Conservation (phyloP, 768 basidiomycete species). For the Xanthoconium purpureum region DNA sequence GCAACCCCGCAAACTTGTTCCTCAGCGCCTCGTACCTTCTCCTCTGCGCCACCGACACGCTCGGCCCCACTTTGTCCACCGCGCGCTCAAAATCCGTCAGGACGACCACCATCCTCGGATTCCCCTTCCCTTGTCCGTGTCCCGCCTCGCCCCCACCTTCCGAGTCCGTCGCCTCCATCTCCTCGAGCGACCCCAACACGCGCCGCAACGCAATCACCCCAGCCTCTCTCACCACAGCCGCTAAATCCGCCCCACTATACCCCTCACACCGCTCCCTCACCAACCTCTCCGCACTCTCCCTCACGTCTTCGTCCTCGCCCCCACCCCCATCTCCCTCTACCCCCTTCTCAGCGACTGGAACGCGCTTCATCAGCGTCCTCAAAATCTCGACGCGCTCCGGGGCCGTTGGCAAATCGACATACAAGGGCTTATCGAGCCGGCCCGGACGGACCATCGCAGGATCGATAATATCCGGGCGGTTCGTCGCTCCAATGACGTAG, state of each 20-base stretch:
- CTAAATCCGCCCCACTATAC: slow-evolving; percentile 90
- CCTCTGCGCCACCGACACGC: slow-evolving; percentile 78
- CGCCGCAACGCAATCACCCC: slow-evolving; percentile 79
- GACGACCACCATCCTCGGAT: slow-evolving; percentile 38
- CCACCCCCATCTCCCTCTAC: neutral
- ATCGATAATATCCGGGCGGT: slow-evolving; percentile 95
- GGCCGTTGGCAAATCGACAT: slow-evolving; percentile 79
- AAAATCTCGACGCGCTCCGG: slow-evolving; percentile 82
- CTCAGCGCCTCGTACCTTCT: slow-evolving; percentile 78
- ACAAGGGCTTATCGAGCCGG: slow-evolving; percentile 88
- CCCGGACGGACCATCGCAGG: slow-evolving; percentile 98
- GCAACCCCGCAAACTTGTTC: slow-evolving; percentile 80
- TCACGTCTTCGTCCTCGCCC: slow-evolving; percentile 9
- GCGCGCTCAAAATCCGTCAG: slow-evolving; percentile 71
- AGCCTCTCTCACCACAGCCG: slow-evolving; percentile 84
- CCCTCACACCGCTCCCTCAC: slow-evolving; percentile 70
- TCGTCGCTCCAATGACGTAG: slow-evolving; percentile 93
- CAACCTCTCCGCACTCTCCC: slow-evolving; percentile 40
- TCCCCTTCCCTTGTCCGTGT: neutral
- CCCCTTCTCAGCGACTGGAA: slow-evolving; percentile 48
- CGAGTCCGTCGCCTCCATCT: slow-evolving; percentile 39
- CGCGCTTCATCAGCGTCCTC: slow-evolving; percentile 65
- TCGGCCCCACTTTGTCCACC: slow-evolving; percentile 78
- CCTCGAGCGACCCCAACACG: slow-evolving; percentile 63
- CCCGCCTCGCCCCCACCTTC: slow-evolving; percentile 9